Base-by-base conservation (phyloP, 1,139 yeast genomes). In the Pichia norvegensis region DNA sequence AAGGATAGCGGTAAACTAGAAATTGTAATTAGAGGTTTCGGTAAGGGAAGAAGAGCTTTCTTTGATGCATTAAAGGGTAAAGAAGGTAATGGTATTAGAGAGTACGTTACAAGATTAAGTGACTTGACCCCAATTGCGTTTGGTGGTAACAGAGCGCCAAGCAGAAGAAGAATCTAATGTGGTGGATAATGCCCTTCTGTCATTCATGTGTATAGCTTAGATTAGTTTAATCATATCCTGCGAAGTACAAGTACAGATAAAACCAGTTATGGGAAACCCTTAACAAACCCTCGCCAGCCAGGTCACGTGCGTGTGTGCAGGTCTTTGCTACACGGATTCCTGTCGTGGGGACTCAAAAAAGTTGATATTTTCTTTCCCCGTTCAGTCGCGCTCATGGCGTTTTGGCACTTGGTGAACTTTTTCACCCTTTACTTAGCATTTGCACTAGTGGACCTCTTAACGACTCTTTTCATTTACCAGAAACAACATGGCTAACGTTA, bases 141-240 rank as follows among this genome's bases (percentile, higher is more conserved):
- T 61, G 98, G 98, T 72, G 97, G 97, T 72, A 81, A 78, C 44
- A 79, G 95, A 61, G 74, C 95, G 21, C 94, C 92, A 67, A 80
- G 81, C 63, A 74, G 74, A 52, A 84, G 97, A 72, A 81, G 97
- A 68, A 74, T 85, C 60, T 83, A 72, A 61, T n/a, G 36, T 14
- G 10, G 17, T 36, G 16, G 27, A 23, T 27, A n/a, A 13, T 3
- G 31, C 14, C 40, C 31, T 21, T 9, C 19, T 17, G 11, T 31
- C 19, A 33, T 20, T 17, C 22, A 16, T 31, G 35, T 31, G 19
- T 31, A 31, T 31, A 31, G 33, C 14, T 29, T 14, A 29, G 17
- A 25, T 25, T 29, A 11, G 14, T 29, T 13, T 29, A 11, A 29
- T 8, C 11, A 25, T 13, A 13, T 11, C 16, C 11, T 29, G 11